A percentile compares a stretch with the other conserved stretches of the same genome.
phyloP scores from a whole-genome alignment of 2,329 filamentous ascomycete species.

The Stenocarpella maydis region DNA sequence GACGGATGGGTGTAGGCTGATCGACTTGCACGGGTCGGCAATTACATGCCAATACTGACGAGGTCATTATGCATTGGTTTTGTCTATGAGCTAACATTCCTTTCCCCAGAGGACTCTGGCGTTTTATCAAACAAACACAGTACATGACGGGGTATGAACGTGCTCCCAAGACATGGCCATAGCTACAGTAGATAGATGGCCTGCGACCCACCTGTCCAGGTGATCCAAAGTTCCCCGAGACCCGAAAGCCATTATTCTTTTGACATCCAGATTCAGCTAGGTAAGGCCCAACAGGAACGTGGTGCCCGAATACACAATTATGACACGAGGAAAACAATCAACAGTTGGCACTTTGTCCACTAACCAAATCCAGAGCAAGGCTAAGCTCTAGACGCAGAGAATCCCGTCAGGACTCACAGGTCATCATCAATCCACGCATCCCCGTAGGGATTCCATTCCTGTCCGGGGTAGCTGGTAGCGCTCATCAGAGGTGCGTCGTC shows the following conservation, averaged over 20 bases:
- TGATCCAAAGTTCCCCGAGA: background rate
- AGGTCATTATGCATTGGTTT: background rate
- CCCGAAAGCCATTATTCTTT: background rate
- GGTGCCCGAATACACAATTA: background rate
- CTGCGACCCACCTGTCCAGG: background rate
- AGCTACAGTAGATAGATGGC: background rate
- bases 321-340: background rate
- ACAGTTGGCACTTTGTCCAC: background rate
- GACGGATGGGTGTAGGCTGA: too few relatives aligned
- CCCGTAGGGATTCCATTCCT: constrained; percentile 72
- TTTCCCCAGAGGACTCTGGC: background rate
- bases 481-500: constrained; percentile 65
- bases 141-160: constrained; percentile 20
- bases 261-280: background rate
- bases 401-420: background rate
- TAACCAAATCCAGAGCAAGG: background rate
- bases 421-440: constrained; percentile 44
- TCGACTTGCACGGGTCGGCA: background rate
- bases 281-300: background rate
- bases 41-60: background rate
- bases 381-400: too few relatives aligned
- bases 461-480: constrained; percentile 73
- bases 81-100: background rate
- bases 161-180: background rate
- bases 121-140: background rate